Base-by-base conservation (phyloP, 1,139 yeast genomes). In the Nakaseomyces sp. region DNA sequence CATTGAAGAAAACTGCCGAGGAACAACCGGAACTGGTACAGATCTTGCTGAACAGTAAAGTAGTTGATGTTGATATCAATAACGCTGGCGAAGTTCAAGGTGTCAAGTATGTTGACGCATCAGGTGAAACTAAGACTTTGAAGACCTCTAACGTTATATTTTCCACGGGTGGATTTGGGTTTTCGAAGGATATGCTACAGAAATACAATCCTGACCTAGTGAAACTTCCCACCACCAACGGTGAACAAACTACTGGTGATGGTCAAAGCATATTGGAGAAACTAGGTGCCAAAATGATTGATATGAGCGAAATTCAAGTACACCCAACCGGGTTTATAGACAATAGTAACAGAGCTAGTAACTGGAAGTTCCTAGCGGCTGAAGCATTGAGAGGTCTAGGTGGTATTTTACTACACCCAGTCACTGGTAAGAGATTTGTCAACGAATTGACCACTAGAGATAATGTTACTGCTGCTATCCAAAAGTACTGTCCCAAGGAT, bases 241-340 rank as follows among this genome's bases (percentile, higher is more conserved):
- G 88, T 10, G 70, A 68, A 29, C 84, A 80, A 53, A 85, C 93
- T 2, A 73, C 87, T 2, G 91, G 91, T 10, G 91, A 83, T 60
- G 88, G 89, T 1, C 85, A 80, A 50, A 70, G 73, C 45, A 69
- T 84, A 44, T 67, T 81, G 48, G 70, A 74, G 59, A 71, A 72
- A 43, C 48, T 68, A n/a, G 76, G 81, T 25, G 93, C 85, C 8
- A 65, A 72, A 33, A 74, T 82, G 32, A 74, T 81, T 40, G 88
- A 82, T 59, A 71, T 83, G 77, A 86, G 81, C 40, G 80, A 82
- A 61, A 78, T 83, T 31, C 94, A 84, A 62, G 81, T 84, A n/a
- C 89, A 81, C 53, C 95, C 95, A 19, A 82, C 93, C n/a, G 94
- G 94, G 0, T 73, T 84, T 53, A 74, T 84, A 49, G 84, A 81